Conservation (phyloP, 345 rosid genomes). For the Conringia planisiliqua region DNA sequence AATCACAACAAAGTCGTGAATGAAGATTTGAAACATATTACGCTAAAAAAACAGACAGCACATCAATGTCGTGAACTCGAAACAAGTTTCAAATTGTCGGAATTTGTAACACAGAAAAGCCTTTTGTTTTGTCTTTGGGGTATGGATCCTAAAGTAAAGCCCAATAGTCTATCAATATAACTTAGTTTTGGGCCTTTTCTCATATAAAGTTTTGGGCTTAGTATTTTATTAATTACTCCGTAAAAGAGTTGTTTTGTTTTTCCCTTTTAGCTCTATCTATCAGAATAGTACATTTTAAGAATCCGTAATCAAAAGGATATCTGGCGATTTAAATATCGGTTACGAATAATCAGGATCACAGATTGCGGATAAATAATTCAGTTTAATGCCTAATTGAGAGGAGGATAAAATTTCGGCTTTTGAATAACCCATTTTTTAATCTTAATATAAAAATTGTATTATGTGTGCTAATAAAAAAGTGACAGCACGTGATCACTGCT, state of each 20-base stretch:
- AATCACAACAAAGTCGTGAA: constrained; percentile 5
- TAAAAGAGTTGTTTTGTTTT: background rate
- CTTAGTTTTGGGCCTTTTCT: background rate
- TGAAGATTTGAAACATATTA: background rate
- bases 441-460: background rate
- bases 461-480: constrained; percentile 4
- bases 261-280: background rate
- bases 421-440: background rate
- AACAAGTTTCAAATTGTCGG: too few species aligned
- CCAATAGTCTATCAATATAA: background rate
- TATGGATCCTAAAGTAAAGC: background rate
- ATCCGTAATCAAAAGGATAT: background rate
- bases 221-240: background rate
- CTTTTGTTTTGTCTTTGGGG: background rate
- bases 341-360: constrained; percentile 10
- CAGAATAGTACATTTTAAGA: background rate
- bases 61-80: too few species aligned
- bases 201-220: background rate
- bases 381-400: background rate
- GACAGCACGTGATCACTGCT: constrained; percentile 28
- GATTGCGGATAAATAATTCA: background rate
- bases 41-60: too few species aligned
- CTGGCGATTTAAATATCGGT: background rate
- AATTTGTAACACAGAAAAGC: background rate
- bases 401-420: constrained; percentile 14